Percentiles rank a stretch among this genome's conserved stretches.
phyloP scores from a whole-genome alignment of 2,329 filamentous ascomycete species.

The Blumeriella jaapii region DNA sequence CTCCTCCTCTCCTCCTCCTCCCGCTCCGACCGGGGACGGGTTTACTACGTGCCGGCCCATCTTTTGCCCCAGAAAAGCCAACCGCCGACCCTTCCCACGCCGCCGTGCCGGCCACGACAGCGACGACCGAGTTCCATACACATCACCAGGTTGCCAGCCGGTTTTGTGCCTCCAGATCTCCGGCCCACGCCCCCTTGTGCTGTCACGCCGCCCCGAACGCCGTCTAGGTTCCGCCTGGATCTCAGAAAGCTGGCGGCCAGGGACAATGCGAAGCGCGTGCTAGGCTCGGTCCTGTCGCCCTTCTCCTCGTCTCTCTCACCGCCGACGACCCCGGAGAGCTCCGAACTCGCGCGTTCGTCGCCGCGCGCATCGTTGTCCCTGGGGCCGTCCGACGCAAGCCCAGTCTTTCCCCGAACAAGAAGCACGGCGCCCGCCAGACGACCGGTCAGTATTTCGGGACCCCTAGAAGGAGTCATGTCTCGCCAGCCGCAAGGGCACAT shows the following conservation, averaged over 20 bases:
- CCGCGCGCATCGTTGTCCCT: constrained; percentile 13
- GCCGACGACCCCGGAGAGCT: constrained; percentile 17
- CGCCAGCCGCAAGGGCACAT: constrained; percentile 11
- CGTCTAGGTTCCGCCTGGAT: constrained; percentile 28
- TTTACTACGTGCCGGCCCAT: constrained; percentile 21
- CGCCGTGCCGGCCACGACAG: constrained; percentile 38
- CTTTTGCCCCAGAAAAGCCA: constrained; percentile 10
- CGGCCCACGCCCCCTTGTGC: constrained; percentile 18
- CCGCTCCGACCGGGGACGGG: constrained; percentile 19
- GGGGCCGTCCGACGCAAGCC: constrained; percentile 14
- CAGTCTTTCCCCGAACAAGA: constrained; percentile 14
- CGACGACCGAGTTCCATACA: constrained; percentile 45
- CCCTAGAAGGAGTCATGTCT: constrained; percentile 14
- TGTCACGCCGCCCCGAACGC: constrained; percentile 23
- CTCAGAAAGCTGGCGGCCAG: constrained; percentile 36
- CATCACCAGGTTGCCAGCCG: constrained; percentile 37
- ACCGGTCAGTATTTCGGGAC: constrained; percentile 1
- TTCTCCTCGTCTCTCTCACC: constrained; percentile 14
- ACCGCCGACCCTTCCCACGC: constrained; percentile 25
- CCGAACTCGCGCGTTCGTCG: constrained; percentile 6
- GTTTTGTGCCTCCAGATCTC: constrained; percentile 31
- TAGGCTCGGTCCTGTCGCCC: constrained; percentile 25
- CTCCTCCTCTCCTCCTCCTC: constrained; percentile 9
- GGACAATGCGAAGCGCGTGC: constrained; percentile 26
- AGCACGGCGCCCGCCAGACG: constrained; percentile 11